Conservation (phyloP, 2,329 filamentous ascomycete species). For the Pseudocercospora fuligena region DNA sequence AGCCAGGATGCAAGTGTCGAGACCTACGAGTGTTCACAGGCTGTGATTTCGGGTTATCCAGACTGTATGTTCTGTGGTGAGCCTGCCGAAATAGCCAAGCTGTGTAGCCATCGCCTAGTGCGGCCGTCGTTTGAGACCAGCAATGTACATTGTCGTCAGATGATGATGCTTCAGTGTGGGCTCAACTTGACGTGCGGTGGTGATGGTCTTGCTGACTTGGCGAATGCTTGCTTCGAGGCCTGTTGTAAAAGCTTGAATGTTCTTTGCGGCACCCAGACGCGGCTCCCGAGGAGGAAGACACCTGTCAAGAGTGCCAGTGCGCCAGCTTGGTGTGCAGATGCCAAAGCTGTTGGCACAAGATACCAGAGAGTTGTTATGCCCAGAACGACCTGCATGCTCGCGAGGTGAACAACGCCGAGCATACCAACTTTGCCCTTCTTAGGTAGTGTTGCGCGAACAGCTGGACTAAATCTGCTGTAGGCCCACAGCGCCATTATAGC, state of each 20-base stretch:
- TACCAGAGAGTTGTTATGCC: conserved; percentile 93
- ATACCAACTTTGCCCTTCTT: conserved; percentile 71
- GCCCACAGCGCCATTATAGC: conserved; percentile 77
- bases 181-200: conserved; percentile 4
- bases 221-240: conserved; percentile 25
- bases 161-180: background rate
- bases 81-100: background rate
- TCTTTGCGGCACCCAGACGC: conserved; percentile 71
- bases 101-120: background rate
- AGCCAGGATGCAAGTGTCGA: background rate
- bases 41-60: background rate
- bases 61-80: background rate
- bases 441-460: conserved; percentile 64
- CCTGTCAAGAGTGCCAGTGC: conserved; percentile 83
- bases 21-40: background rate
- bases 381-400: conserved; percentile 77
- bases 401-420: conserved; percentile 80
- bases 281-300: conserved; percentile 76
- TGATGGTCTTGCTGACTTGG: conserved; percentile 6
- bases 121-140: background rate
- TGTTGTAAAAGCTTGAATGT: conserved; percentile 36
- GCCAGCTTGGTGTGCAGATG: conserved; percentile 91
- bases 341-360: conserved; percentile 86
- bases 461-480: conserved; percentile 73
- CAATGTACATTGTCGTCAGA: background rate